Percentiles rank a stretch among this genome's conserved stretches.
phyloP scores from a whole-genome alignment of 2,329 filamentous ascomycete species.

The Phaeosphaeria sp. region DNA sequence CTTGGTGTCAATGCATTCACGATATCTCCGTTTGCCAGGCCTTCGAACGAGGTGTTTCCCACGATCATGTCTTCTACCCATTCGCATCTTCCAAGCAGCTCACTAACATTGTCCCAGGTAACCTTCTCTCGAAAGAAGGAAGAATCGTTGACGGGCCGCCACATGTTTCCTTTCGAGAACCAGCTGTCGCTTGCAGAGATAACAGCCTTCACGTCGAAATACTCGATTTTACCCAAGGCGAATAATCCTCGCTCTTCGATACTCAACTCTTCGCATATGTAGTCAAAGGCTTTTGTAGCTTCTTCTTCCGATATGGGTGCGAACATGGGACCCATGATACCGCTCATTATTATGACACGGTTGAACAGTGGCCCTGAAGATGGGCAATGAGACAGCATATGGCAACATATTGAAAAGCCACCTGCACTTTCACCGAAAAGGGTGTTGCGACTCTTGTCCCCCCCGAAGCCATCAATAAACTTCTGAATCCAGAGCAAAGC shows the following conservation, averaged over 20 bases:
- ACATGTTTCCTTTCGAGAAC: conserved; percentile 10
- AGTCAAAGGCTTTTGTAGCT: conserved; percentile 15
- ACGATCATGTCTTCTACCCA: conserved; percentile 56
- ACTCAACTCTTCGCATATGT: conserved; percentile 26
- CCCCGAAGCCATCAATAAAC: conserved; percentile 45
- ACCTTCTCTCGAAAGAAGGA: conserved; percentile 22
- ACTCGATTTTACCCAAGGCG: conserved; percentile 13
- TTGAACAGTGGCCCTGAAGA: conserved; percentile 23
- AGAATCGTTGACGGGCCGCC: conserved; percentile 17
- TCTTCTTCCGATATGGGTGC: conserved; percentile 11
- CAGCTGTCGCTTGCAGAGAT: conserved; percentile 15
- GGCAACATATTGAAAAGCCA: conserved; percentile 37
- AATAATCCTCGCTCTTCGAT: conserved; percentile 19
- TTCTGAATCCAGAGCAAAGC: conserved; percentile 46
- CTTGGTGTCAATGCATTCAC: conserved; percentile 16
- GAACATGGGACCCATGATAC: conserved; percentile 19
- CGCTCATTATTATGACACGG: conserved; percentile 28
- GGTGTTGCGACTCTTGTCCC: conserved; percentile 39
- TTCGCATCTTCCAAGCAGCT: conserved; percentile 23
- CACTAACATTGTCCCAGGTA: conserved; percentile 26
- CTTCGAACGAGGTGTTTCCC: conserved; percentile 31
- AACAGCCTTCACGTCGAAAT: conserved; percentile 14
- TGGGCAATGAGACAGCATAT: conserved; percentile 25
- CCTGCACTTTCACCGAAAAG: conserved; percentile 56
- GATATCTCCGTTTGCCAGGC: background rate